Evolutionary conservation across 2,329 filamentous ascomycete genomes (phyloP).

Genomic region (Xylariaceae sp.): DNA sequence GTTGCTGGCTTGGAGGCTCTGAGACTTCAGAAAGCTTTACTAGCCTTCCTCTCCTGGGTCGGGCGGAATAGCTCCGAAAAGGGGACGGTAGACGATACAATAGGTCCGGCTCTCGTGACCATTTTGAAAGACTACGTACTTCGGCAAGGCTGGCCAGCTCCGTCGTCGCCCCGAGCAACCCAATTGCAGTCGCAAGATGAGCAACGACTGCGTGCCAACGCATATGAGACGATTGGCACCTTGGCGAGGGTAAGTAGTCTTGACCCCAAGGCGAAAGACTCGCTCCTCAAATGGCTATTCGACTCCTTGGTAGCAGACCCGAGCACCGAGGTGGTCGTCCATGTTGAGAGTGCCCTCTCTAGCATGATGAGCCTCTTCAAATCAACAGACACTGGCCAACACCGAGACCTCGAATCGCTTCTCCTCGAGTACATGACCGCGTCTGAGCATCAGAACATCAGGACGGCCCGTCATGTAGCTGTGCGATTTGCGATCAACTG

Average conservation of each 20-base stretch:
- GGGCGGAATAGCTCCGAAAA: conserved; percentile 62
- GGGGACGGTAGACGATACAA: conserved; percentile 51
- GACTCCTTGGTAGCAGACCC: conserved; percentile 75
- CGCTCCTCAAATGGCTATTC: conserved; percentile 71
- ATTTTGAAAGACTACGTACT: conserved; percentile 69
- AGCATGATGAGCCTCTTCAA: conserved; percentile 54
- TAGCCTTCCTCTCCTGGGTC: conserved; percentile 82
- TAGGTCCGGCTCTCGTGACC: conserved; percentile 63
- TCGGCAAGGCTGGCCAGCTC: conserved; percentile 75
- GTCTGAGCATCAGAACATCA: conserved; percentile 46
- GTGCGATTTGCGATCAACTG: conserved; percentile 89
- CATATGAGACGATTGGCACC: conserved; percentile 86
- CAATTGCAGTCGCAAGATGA: conserved; percentile 48
- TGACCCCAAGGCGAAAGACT: conserved; percentile 47
- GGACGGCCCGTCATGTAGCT: conserved; percentile 73
- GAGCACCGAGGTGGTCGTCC: conserved; percentile 70
- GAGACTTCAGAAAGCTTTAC: conserved; percentile 76
- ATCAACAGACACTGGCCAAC: conserved; percentile 26
- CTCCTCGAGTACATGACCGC: conserved; percentile 64
- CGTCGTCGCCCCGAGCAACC: conserved; percentile 43
- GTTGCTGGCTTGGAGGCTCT: conserved; percentile 64
- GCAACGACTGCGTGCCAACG: conserved; percentile 66
- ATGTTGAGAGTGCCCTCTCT: conserved; percentile 83
- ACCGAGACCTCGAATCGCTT: conserved; percentile 42
- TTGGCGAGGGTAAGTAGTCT: conserved; percentile 62